These are phyloP conservation scores for Fraxinus anomala DNA, from an alignment of 257 asterid genomes.

Conservation along the genomic window DNA sequence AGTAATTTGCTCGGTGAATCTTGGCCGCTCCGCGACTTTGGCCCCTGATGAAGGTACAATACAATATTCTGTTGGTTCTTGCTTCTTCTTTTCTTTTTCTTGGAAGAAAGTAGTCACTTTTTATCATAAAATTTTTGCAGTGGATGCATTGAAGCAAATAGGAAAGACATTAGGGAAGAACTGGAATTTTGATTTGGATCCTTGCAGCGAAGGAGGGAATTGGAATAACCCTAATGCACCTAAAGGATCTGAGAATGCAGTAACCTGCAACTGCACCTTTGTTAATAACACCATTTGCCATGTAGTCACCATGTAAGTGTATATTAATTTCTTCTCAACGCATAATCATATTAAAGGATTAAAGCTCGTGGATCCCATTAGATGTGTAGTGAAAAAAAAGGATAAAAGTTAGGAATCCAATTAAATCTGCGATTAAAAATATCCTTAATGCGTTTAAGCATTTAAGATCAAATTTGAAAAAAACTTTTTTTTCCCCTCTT, in stretches of 20 bases:
- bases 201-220: slow-evolving; percentile 49
- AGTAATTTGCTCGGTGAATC: background rate
- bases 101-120: background rate
- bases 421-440: too few species aligned
- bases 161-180: slow-evolving; percentile 47
- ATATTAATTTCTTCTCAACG: background rate
- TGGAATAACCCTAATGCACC: slow-evolving; percentile 39
- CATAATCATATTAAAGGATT: too few species aligned
- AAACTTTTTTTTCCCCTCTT: too few species aligned
- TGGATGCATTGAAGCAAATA: slow-evolving; percentile 45
- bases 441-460: too few species aligned
- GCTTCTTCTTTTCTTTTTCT: background rate
- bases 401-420: too few species aligned
- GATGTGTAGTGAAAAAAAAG: too few species aligned
- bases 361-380: too few species aligned
- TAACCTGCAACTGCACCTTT: slow-evolving; percentile 51
- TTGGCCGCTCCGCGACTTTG: background rate
- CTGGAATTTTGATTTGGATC: slow-evolving; percentile 64
- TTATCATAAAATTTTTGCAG: slow-evolving; percentile 24
- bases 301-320: slow-evolving; percentile 52
- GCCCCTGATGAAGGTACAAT: background rate
- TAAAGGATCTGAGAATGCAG: slow-evolving; percentile 35
- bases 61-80: background rate
- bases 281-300: slow-evolving; percentile 47
- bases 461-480: too few species aligned